phyloP scores from a whole-genome alignment of 2,329 filamentous ascomycete genomes.

The Verticillium zaregamsianum region DNA sequence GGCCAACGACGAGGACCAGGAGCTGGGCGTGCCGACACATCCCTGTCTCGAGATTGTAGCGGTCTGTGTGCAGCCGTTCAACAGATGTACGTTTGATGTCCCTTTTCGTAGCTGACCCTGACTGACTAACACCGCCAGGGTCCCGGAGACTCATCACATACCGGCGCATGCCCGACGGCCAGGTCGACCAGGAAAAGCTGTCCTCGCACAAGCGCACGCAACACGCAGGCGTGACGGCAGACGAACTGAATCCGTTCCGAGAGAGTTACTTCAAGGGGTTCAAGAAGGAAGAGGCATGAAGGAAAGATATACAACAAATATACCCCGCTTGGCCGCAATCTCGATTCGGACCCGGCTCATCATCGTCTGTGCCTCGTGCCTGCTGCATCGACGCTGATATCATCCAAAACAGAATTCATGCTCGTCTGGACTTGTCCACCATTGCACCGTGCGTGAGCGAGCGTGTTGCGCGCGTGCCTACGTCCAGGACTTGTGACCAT shows the following conservation, averaged over 20 bases:
- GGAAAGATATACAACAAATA: conserved; percentile 12
- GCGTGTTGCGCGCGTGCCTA: too few relatives aligned
- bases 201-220: conserved; percentile 22
- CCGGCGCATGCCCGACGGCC: conserved; percentile 59
- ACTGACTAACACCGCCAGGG: conserved; percentile 49
- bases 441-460: too few relatives aligned
- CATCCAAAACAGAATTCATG: background rate
- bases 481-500: background rate
- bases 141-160: conserved; percentile 87
- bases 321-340: background rate
- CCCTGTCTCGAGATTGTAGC: conserved; percentile 68
- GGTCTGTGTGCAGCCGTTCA: conserved; percentile 82
- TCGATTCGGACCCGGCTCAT: background rate
- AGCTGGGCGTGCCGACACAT: conserved; percentile 73
- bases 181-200: conserved; percentile 43
- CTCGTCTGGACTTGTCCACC: background rate
- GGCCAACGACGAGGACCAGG: conserved; percentile 71
- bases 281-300: conserved; percentile 24
- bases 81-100: conserved; percentile 61
- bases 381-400: background rate
- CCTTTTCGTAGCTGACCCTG: background rate
- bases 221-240: conserved; percentile 43
- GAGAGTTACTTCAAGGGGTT: conserved; percentile 56
- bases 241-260: conserved; percentile 59
- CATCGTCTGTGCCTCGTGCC: background rate